Base-by-base conservation (phyloP, 805 yeast genomes). In the Metschnikowia hibisci region DNA sequence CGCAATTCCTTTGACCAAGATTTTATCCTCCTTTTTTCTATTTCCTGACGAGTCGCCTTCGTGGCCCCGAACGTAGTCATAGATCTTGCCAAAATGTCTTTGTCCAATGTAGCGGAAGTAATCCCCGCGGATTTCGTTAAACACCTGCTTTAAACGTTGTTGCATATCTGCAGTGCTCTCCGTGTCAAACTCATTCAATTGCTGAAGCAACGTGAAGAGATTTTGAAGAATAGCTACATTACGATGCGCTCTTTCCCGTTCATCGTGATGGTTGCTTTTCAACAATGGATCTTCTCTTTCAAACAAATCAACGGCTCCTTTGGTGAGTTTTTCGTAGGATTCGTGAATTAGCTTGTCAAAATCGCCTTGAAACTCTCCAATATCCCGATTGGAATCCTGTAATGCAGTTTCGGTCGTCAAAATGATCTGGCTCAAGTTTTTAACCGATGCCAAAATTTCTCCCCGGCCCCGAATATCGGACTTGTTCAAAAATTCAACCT, bases 11-110 rank as follows among this genome's bases (percentile, higher is more conserved):
- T 74, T 76, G 45, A 87, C 65, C 20, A 78, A 75, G 27, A 76
- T 74, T 58, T 73, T 75, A 53, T 79, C 81, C 51, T 81, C 84
- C 9, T 84, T 82, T 49, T 80, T 83, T 48, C 84, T 77, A 52
- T 71, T 76, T 1, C 81, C 70, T 46, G 73, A 73, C 14, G 72
- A 63, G 20, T 63, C 71, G 3, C 69, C 59, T 10, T 81, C 58
- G 45, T 82, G 84, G 32, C 81, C 77, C 28, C 82, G 86, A 2
- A 88, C 76, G 58, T 86, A 83, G 22, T 77, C 80, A 12, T 78
- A 66, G 39, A 89, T 54, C 54, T 83, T 84, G 0, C 93, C 91
- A 54, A 88, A 71, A 18, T 80, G 71, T 35, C 81, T 71, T 43
- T 56, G 55, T 18, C 67, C 47, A 12, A 64, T 50, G 49, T 57